Evolutionary conservation across 106 monocot species (phyloP).

Genomic region (Platanthera guangdongensis): DNA sequence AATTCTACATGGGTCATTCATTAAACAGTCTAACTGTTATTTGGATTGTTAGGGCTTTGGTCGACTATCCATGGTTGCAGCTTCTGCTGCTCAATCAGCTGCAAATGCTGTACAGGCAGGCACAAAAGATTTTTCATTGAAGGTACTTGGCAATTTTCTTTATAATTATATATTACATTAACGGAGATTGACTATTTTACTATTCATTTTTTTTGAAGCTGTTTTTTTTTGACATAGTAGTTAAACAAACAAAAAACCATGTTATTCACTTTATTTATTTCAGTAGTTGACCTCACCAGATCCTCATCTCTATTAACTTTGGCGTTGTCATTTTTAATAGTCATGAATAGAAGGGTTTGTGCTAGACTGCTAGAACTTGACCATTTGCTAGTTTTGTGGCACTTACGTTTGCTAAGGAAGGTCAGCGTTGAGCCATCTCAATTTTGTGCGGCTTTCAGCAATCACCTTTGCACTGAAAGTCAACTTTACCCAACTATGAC

Average conservation of each 20-base stretch:
- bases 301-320: background rate
- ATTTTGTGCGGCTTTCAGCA: background rate
- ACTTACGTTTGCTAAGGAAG: background rate
- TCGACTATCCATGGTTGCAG: conserved; percentile 25
- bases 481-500: background rate
- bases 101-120: conserved; percentile 22
- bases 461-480: background rate
- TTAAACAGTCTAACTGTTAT: background rate
- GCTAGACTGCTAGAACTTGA: background rate
- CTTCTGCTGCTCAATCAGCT: conserved; percentile 39
- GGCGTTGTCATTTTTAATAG: background rate
- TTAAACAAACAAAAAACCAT: background rate
- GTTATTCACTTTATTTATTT: background rate
- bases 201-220: background rate
- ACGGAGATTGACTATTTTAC: background rate
- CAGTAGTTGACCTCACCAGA: background rate
- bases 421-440: background rate
- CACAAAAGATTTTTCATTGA: conserved; percentile 31
- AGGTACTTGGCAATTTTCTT: conserved; percentile 19
- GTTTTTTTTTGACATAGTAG: background rate
- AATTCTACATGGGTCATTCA: background rate
- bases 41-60: conserved; percentile 23
- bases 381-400: background rate
- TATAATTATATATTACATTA: background rate
- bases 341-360: background rate